phyloP scores from a whole-genome alignment of 805 yeast genomes.

The Yarrowia deformans region DNA sequence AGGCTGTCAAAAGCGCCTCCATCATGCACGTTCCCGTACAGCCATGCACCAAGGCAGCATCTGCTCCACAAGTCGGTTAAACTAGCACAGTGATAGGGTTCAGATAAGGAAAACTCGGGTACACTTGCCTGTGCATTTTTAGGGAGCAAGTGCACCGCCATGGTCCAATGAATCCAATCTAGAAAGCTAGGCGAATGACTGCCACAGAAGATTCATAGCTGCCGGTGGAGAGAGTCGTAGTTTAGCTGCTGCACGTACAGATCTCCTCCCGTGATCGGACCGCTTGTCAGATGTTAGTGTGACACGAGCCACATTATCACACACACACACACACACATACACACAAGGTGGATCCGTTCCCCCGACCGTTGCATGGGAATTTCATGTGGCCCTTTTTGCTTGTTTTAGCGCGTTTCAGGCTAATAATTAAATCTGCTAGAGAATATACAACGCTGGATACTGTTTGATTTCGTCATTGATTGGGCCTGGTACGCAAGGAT shows the following conservation, averaged over 20 bases:
- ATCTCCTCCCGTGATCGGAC: not conserved
- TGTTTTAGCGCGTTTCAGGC: slow-evolving; percentile 8
- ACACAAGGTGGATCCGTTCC: slow-evolving; percentile 3
- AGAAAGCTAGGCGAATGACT: slow-evolving; percentile 2
- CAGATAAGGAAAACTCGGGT: slow-evolving; percentile 28
- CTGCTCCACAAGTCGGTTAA: slow-evolving; percentile 29
- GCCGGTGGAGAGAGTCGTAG: not conserved
- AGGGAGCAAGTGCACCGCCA: not conserved
- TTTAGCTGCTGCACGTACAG: not conserved
- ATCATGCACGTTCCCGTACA: not conserved
- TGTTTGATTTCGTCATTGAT: not conserved
- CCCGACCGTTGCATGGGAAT: slow-evolving; percentile 2
- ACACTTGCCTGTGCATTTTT: not conserved
- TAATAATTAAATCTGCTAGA: not conserved
- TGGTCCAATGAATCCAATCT: not conserved
- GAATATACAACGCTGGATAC: not conserved
- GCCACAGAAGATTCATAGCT: not conserved
- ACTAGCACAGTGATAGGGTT: slow-evolving; percentile 20
- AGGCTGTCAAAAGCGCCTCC: not conserved
- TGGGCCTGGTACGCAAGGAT: not conserved
- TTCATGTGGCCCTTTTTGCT: not conserved
- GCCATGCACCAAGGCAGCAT: slow-evolving; percentile 5
- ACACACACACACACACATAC: too few species aligned
- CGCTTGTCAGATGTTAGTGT: not conserved
- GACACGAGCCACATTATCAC: slow-evolving; percentile 1